Percentiles rank a stretch among this genome's conserved stretches.
phyloP scores from a whole-genome alignment of 768 basidiomycete genomes.

The Roridomyces roridus region DNA sequence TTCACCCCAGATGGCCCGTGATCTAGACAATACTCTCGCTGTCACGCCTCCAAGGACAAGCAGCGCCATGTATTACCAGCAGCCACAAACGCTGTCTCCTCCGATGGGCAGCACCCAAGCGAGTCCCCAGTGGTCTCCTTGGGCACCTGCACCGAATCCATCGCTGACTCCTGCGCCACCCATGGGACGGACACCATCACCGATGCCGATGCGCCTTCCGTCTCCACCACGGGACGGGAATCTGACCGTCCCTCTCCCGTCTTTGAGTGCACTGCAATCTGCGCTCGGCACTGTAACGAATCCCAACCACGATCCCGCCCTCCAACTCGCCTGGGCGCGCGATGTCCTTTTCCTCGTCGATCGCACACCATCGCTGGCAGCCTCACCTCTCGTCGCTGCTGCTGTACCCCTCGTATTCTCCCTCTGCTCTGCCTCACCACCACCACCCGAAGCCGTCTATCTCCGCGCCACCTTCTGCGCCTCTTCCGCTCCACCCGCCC shows the following conservation, averaged over 20 bases:
- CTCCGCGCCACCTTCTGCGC: conserved; percentile 77
- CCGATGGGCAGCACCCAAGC: too few relatives aligned
- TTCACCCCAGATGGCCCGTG: conserved; percentile 62
- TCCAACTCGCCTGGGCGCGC: conserved; percentile 79
- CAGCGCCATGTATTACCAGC: conserved; percentile 30
- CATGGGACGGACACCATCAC: conserved; percentile 30
- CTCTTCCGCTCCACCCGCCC: conserved; percentile 70
- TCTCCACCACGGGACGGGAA: conserved; percentile 43
- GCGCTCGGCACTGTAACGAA: conserved; percentile 59
- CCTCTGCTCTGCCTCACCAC: conserved; percentile 45
- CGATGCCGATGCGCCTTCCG: conserved; percentile 27
- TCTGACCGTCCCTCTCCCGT: conserved; percentile 73
- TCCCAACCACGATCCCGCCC: conserved; percentile 59
- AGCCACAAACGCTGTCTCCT: too few relatives aligned
- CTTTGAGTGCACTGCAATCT: conserved; percentile 61
- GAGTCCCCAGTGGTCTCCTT: conserved; percentile 20
- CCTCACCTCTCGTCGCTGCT: conserved; percentile 56
- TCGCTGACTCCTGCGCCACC: conserved; percentile 25
- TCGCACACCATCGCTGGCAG: conserved; percentile 43
- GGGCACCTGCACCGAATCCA: conserved; percentile 26
- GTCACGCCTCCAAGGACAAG: conserved; percentile 13
- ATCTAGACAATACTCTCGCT: conserved; percentile 46
- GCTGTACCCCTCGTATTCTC: conserved; percentile 72
- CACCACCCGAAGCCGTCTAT: conserved; percentile 73
- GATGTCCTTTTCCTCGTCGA: conserved; percentile 87